Conservation (phyloP, 306 rosid species). For the Prunus mira region DNA sequence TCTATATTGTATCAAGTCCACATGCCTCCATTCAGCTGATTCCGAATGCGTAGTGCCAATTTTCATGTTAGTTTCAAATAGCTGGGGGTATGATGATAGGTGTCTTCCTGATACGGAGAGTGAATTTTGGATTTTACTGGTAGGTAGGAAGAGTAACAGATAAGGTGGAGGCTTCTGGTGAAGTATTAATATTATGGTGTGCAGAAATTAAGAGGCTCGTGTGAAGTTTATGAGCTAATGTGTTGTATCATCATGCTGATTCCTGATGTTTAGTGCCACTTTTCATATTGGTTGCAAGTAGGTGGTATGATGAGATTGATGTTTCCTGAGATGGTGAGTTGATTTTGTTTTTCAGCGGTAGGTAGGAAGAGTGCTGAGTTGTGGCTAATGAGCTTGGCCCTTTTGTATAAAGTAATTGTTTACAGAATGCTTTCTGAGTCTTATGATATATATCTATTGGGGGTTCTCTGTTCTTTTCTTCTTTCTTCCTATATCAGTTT, state of each 20-base stretch:
- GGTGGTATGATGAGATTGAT: constrained; percentile 16
- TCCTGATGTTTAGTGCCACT: constrained; percentile 14
- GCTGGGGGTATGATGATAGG: not conserved
- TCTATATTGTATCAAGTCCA: not conserved
- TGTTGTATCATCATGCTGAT: constrained; percentile 20
- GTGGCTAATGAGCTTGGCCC: constrained; percentile 18
- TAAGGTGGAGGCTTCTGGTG: constrained; percentile 17
- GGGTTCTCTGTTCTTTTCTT: not conserved
- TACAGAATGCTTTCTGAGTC: constrained; percentile 15
- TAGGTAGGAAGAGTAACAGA: not conserved
- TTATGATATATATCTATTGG: not conserved
- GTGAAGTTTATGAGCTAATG: constrained; percentile 30
- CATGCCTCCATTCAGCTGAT: not conserved
- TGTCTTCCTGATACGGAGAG: not conserved
- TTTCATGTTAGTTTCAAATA: not conserved
- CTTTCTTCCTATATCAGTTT: not conserved
- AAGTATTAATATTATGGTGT: constrained; percentile 6
- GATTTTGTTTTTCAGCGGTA: constrained; percentile 3
- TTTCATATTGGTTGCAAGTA: not conserved
- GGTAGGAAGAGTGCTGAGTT: constrained; percentile 14
- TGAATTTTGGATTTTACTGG: not conserved
- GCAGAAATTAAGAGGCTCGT: not conserved
- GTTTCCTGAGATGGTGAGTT: constrained; percentile 24
- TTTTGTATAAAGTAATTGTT: constrained; percentile 18
- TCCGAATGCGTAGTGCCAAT: not conserved